A percentile compares a stretch with the other conserved stretches of the same genome.
Evolutionary conservation across 805 yeast species (phyloP).

Genomic region (Jamesozyma rosinii): DNA sequence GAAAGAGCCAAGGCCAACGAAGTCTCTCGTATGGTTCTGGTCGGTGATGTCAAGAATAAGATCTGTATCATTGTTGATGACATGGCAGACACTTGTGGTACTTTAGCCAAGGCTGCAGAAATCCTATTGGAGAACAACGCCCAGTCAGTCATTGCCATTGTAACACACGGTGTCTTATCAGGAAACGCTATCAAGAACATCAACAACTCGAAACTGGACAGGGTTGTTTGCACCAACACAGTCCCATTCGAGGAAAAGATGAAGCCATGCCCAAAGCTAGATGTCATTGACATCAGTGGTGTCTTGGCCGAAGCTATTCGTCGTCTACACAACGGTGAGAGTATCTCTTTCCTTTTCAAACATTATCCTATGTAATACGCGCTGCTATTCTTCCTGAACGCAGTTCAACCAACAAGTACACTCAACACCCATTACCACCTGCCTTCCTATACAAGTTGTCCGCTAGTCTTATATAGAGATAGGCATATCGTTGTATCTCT

Average conservation of each 20-base stretch:
- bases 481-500: no score
- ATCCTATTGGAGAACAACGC: constrained; percentile 61
- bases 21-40: constrained; percentile 75
- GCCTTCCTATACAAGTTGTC: no score
- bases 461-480: no score
- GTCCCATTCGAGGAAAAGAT: constrained; percentile 65
- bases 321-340: constrained; percentile 80
- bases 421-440: no score
- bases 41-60: constrained; percentile 73
- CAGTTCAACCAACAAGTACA: no score
- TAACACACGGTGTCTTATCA: constrained; percentile 31
- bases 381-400: no score
- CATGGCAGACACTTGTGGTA: constrained; percentile 88
- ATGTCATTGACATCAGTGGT: constrained; percentile 57
- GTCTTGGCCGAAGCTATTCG: constrained; percentile 75
- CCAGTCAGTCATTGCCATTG: constrained; percentile 66
- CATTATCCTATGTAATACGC: constrained; percentile 19
- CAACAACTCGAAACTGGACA: constrained; percentile 56
- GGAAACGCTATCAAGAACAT: constrained; percentile 67
- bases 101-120: constrained; percentile 75
- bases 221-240: constrained; percentile 71
- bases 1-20: constrained; percentile 79
- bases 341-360: constrained; percentile 66
- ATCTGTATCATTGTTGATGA: constrained; percentile 74
- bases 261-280: constrained; percentile 47